These are phyloP conservation scores for Talaromyces stipitatus DNA, from an alignment of 495 filamentous ascomycete genomes.

Conservation along the genomic window DNA sequence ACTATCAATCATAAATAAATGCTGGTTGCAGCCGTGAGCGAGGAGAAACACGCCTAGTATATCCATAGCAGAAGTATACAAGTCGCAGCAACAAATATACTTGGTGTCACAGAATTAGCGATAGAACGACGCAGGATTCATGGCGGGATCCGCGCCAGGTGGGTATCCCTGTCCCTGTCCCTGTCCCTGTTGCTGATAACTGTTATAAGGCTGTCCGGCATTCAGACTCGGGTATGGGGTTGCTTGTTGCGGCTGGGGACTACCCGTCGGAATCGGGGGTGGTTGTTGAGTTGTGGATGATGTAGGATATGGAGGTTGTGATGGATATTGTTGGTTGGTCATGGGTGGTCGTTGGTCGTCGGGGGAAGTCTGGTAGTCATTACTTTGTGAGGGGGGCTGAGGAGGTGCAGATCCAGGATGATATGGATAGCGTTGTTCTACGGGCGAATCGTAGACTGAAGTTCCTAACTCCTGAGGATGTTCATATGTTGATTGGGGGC, in stretches of 20 bases:
- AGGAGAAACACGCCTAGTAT: background rate
- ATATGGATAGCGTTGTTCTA: conserved; percentile 47
- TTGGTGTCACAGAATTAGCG: conserved; percentile 16
- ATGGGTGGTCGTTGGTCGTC: conserved; percentile 41
- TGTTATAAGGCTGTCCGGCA: conserved; percentile 40
- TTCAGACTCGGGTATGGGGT: conserved; percentile 34
- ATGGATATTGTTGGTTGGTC: conserved; percentile 11
- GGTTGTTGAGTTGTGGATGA: conserved; percentile 32
- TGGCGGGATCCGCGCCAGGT: conserved; percentile 22
- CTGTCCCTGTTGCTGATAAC: conserved; percentile 35
- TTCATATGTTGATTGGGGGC: conserved; percentile 66
- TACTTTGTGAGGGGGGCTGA: conserved; percentile 28
- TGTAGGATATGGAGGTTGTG: conserved; percentile 40
- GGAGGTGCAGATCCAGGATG: conserved; percentile 31
- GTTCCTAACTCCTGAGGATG: conserved; percentile 80
- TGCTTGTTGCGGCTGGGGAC: conserved; percentile 24
- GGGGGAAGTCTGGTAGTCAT: conserved; percentile 50
- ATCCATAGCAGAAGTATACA: background rate
- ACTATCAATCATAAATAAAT: background rate
- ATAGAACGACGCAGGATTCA: conserved; percentile 38
- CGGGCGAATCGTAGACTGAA: conserved; percentile 75
- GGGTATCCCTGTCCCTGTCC: conserved; percentile 20
- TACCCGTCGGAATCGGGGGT: conserved; percentile 37
- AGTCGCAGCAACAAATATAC: background rate
- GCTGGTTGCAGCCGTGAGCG: background rate